Conservation (phyloP, 139 green algal genomes). For the Coelastrella sp. region DNA sequence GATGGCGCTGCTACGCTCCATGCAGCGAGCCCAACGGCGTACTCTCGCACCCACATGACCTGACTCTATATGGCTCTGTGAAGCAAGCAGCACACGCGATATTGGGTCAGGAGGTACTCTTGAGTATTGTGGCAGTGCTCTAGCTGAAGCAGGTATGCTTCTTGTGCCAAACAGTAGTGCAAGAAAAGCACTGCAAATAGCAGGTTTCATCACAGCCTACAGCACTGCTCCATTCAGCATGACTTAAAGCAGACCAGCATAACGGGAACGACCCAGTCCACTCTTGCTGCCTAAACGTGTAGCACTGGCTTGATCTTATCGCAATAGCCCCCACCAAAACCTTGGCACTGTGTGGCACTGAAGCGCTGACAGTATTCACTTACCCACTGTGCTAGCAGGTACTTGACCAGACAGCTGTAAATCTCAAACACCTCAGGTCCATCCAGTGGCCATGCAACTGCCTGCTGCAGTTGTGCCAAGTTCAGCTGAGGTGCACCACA, state of each 20-base stretch:
- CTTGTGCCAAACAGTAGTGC: too few species aligned
- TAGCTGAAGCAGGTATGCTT: too few species aligned
- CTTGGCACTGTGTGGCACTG: neutral
- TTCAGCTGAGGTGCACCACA: constrained; percentile 32
- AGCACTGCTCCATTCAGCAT: too few species aligned
- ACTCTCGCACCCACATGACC: constrained; percentile 46
- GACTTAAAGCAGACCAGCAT: too few species aligned
- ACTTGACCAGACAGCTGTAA: constrained; percentile 56
- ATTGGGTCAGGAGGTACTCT: too few species aligned
- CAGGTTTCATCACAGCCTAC: too few species aligned
- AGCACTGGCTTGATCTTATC: too few species aligned
- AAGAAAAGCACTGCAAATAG: too few species aligned
- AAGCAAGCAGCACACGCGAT: neutral
- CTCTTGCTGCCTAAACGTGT: too few species aligned
- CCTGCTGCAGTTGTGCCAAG: constrained; percentile 48
- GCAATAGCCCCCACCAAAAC: too few species aligned
- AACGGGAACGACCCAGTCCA: too few species aligned
- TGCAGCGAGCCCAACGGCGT: constrained; percentile 51
- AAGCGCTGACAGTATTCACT: neutral
- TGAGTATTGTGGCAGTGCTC: too few species aligned
- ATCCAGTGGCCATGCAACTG: constrained; percentile 48
- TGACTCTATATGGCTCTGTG: constrained; percentile 40
- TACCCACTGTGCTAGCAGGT: constrained; percentile 61
- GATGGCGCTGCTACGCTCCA: constrained; percentile 40
- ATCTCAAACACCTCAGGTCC: constrained; percentile 43